These are phyloP conservation scores for Trichoderma semiorbis DNA, from an alignment of 2,329 filamentous ascomycete species.

Conservation along the genomic window DNA sequence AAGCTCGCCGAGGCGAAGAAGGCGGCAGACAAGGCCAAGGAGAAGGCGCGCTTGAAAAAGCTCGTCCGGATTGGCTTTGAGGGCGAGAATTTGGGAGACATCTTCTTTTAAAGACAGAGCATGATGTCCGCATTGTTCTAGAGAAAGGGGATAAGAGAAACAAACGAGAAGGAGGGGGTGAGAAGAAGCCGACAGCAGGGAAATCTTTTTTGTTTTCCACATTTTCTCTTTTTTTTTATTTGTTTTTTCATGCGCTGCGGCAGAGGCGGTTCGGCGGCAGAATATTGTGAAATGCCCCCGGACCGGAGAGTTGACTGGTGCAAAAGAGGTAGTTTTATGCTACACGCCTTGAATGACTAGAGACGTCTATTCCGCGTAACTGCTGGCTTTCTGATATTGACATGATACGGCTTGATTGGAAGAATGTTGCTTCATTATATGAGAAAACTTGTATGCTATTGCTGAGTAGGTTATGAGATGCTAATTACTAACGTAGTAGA, in stretches of 20 bases:
- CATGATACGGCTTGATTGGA: not conserved
- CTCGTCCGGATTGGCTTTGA: slow-evolving; percentile 80
- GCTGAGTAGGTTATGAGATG: not conserved
- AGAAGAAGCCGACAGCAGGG: slow-evolving; percentile 4
- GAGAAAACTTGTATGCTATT: not conserved
- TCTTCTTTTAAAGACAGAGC: slow-evolving; percentile 51
- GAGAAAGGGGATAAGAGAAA: no score
- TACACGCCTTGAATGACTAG: not conserved
- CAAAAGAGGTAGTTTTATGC: not conserved
- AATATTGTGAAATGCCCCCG: slow-evolving; percentile 62
- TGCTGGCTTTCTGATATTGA: not conserved
- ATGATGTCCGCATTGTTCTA: not conserved
- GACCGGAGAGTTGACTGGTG: slow-evolving; percentile 4
- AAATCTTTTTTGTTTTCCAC: not conserved
- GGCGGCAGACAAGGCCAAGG: slow-evolving; percentile 62
- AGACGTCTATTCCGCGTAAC: not conserved
- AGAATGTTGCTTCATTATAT: not conserved
- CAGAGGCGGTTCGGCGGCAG: slow-evolving; percentile 41
- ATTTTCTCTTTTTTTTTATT: slow-evolving; percentile 11
- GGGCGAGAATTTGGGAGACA: slow-evolving; percentile 75
- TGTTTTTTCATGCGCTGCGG: slow-evolving; percentile 19
- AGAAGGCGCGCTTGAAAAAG: slow-evolving; percentile 70
- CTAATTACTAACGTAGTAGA: not conserved
- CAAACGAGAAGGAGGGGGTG: not conserved
- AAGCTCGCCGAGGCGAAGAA: slow-evolving; percentile 71